Evolutionary conservation across 306 rosid genomes (phyloP).

Genomic region (Prunus mongolica): DNA sequence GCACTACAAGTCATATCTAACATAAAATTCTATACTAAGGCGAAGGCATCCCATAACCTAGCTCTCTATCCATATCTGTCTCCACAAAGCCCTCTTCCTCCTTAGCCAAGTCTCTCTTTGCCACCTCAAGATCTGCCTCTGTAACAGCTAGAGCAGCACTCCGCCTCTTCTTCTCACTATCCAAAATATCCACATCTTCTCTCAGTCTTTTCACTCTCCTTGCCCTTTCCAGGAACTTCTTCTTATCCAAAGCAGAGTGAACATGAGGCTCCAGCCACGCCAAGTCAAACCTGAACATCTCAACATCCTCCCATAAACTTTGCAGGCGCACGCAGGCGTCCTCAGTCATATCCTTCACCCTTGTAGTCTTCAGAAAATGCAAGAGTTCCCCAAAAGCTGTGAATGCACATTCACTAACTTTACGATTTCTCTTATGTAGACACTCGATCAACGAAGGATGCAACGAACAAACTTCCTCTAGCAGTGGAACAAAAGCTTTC

Average conservation of each 20-base stretch:
- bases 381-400: not conserved
- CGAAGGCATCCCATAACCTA: not conserved
- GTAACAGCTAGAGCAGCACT: not conserved
- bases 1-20: not conserved
- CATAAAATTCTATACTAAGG: not conserved
- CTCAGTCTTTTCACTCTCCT: not conserved
- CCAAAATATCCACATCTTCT: not conserved
- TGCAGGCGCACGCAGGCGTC: not conserved
- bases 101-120: slow-evolving; percentile 1
- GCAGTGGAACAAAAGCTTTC: slow-evolving; percentile 5
- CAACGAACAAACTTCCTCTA: slow-evolving; percentile 1
- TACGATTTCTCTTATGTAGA: not conserved
- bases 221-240: slow-evolving; percentile 7
- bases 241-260: slow-evolving; percentile 4
- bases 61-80: not conserved
- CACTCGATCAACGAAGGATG: not conserved
- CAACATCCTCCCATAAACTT: slow-evolving; percentile 6
- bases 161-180: not conserved
- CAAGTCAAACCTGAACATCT: slow-evolving; percentile 4
- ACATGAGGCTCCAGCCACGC: slow-evolving; percentile 6
- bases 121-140: not conserved
- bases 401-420: slow-evolving; percentile 1
- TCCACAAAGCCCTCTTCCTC: not conserved
- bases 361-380: slow-evolving; percentile 1
- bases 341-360: not conserved